A percentile compares a stretch with the other conserved stretches of the same genome.
Evolutionary conservation across 306 rosid genomes (phyloP).

Genomic region (Begonia fuchsioides): DNA sequence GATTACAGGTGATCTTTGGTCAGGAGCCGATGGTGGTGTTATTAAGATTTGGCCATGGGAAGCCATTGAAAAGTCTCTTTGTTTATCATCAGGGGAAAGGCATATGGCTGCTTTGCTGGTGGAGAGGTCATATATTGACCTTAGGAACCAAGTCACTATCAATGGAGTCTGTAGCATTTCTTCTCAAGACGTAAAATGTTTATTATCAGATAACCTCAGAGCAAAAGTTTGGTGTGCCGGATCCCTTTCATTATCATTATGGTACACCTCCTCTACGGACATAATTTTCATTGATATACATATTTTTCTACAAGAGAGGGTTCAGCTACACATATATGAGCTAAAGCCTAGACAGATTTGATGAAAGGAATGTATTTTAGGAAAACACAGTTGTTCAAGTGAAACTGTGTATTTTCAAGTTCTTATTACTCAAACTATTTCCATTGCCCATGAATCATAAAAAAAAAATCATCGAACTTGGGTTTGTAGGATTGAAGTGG

Average conservation of each 20-base stretch:
- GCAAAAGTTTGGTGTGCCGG: slow-evolving; percentile 80
- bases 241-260: slow-evolving; percentile 64
- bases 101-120: slow-evolving; percentile 96
- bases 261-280: slow-evolving; percentile 28
- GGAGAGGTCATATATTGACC: slow-evolving; percentile 80
- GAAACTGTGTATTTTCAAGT: too few species aligned
- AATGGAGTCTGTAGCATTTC: slow-evolving; percentile 85
- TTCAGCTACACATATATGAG: too few species aligned
- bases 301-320: neutral
- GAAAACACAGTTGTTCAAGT: too few species aligned
- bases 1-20: slow-evolving; percentile 80
- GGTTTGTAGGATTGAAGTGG: too few species aligned
- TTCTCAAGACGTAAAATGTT: slow-evolving; percentile 82
- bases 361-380: too few species aligned
- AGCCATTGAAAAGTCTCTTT: slow-evolving; percentile 82
- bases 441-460: too few species aligned
- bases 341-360: too few species aligned
- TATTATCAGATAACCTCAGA: slow-evolving; percentile 56
- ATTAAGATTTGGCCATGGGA: slow-evolving; percentile 97
- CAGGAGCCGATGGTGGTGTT: slow-evolving; percentile 84
- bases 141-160: slow-evolving; percentile 69
- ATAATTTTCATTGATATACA: neutral
- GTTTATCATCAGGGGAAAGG: slow-evolving; percentile 70
- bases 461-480: too few species aligned
- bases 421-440: too few species aligned